Base-by-base conservation (phyloP, 495 filamentous ascomycete genomes). In the Penicilliopsis zonata region DNA sequence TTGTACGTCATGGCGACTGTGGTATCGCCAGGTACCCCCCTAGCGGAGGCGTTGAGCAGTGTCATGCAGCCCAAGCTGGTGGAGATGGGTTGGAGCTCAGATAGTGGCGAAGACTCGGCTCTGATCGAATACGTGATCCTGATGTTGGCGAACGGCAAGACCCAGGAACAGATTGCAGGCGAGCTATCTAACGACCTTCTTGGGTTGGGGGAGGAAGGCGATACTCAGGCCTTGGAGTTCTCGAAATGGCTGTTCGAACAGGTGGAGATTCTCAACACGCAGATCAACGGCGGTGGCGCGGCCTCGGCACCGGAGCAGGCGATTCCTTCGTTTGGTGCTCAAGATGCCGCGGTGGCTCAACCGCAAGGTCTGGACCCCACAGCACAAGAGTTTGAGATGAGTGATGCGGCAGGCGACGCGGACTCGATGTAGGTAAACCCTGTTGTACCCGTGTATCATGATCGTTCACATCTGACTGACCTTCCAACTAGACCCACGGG, bases 61-160 rank as follows among this genome's bases (percentile, higher is more conserved):
- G 78, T 70, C 24, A 82, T 94, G 31, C 82, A 88, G 52, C 78
- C 82, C n/a, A 95, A 95, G 58, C 60, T 98, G 43, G 76, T 86
- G n/a, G 88, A 98, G 54, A 78, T 87, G 35, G 86, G 86, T 35
- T 95, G 88, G 90, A 82, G 74, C 26, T 74, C 78, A 27, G 81
- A 79, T 25, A 78, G 75, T 36, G 67, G 71, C 40, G 83, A 87
- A 48, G 88, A 84, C 46, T 76, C 80, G 10, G 81, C 86, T 9
- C 68, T 98, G 36, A 79, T 84, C 25, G 90, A 98, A 57, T 98
- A 95, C 53, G 88, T 98, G 40, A 80, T 94, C 28, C 69, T 94
- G 33, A 96, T 95, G 88, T 70, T 98, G 18, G 83, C 80, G 36
- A 95, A 95, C 53, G 83, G 86, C 36, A 94, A 94, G 58, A 82